Evolutionary conservation across 2,329 filamentous ascomycete genomes (phyloP).

Genomic region (Pseudocercospora pini-densiflorae): DNA sequence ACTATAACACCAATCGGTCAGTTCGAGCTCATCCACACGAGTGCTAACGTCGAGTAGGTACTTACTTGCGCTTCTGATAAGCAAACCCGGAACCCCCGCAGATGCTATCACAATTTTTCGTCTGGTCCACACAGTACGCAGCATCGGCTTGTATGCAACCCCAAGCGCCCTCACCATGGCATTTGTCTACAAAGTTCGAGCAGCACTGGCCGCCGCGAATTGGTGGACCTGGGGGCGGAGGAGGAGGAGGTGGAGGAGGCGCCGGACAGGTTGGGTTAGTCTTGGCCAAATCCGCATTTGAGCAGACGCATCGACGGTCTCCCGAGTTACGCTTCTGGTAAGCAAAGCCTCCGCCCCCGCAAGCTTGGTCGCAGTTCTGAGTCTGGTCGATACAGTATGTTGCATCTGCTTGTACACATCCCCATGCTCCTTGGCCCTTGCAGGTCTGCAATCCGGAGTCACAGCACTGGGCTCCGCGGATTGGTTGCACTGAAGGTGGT

Average conservation of each 20-base stretch:
- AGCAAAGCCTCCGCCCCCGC: background rate
- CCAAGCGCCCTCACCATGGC: background rate
- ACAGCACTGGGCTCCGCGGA: background rate
- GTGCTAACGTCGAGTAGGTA: background rate
- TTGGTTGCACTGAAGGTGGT: background rate
- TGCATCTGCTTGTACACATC: background rate
- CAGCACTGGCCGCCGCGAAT: constrained; percentile 4
- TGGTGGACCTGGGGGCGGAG: background rate
- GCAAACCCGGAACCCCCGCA: constrained; percentile 4
- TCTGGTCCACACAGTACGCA: constrained; percentile 3
- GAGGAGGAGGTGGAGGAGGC: background rate
- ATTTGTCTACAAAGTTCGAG: background rate
- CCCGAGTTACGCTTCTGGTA: background rate
- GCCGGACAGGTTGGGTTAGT: background rate
- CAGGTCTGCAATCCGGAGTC: background rate
- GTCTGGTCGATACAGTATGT: background rate
- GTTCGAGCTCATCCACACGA: background rate
- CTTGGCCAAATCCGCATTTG: background rate
- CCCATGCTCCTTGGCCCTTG: background rate
- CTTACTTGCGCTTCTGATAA: constrained; percentile 3
- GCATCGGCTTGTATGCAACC: constrained; percentile 3
- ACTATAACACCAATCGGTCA: background rate
- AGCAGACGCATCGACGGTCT: background rate
- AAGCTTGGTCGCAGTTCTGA: background rate
- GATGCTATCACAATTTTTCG: background rate